phyloP scores from a whole-genome alignment of 495 filamentous ascomycete species.

The Penicillium canescens region DNA sequence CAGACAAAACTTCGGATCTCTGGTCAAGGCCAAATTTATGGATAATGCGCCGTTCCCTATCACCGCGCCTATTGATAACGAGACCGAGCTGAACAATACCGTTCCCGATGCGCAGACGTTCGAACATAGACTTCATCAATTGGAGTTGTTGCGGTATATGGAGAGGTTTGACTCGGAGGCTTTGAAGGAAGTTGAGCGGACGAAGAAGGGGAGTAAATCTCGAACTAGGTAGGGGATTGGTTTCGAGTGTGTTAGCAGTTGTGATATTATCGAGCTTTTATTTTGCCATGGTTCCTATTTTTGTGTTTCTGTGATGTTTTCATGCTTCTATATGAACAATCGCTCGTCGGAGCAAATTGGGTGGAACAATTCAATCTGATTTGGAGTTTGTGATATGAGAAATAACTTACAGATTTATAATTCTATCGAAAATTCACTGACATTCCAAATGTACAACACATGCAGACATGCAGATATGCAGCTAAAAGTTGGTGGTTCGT shows the following conservation, averaged over 20 bases:
- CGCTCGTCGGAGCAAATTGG: too few relatives aligned
- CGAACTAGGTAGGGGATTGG: background rate
- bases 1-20: background rate
- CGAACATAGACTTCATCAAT: conserved; percentile 6
- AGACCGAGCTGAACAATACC: background rate
- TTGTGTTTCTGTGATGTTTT: too few relatives aligned
- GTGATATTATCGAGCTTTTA: too few relatives aligned
- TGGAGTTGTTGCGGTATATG: conserved; percentile 5
- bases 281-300: too few relatives aligned
- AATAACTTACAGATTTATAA: too few relatives aligned
- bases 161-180: background rate
- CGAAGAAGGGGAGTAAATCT: background rate
- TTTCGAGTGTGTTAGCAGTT: background rate
- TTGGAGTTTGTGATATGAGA: too few relatives aligned
- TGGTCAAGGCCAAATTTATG: background rate
- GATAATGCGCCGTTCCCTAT: background rate
- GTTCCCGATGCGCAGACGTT: conserved; percentile 4
- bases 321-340: too few relatives aligned
- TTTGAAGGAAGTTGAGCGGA: background rate
- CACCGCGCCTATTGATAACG: background rate
- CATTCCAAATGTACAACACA: too few relatives aligned
- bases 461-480: too few relatives aligned
- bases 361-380: too few relatives aligned
- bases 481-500: too few relatives aligned
- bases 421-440: too few relatives aligned